These are phyloP conservation scores for Kwoniella shivajii DNA, from an alignment of 1,284 basidiomycete genomes.

Conservation along the genomic window DNA sequence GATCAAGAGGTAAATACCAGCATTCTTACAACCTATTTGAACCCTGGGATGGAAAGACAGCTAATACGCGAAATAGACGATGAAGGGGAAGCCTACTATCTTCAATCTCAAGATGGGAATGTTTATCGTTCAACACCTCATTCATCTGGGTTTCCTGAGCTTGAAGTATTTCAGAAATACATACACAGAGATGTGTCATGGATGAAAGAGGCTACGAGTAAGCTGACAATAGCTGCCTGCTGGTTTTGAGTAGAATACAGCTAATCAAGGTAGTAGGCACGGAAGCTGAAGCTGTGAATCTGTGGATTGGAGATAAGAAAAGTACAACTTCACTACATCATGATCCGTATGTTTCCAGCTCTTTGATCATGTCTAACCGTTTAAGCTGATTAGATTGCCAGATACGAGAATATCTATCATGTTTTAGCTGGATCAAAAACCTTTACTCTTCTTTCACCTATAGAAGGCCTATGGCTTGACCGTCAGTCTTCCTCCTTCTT, in stretches of 20 bases:
- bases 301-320: slow-evolving; percentile 80
- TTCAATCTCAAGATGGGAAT: slow-evolving; percentile 91
- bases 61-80: neutral
- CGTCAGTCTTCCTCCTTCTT: slow-evolving; percentile 58
- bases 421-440: slow-evolving; percentile 80
- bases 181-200: slow-evolving; percentile 69
- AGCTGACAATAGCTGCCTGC: slow-evolving; percentile 26
- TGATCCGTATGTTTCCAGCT: slow-evolving; percentile 53
- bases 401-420: slow-evolving; percentile 86
- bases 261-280: slow-evolving; percentile 25
- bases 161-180: slow-evolving; percentile 63
- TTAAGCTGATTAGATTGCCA: slow-evolving; percentile 10
- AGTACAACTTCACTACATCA: slow-evolving; percentile 83
- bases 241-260: neutral
- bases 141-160: slow-evolving; percentile 59
- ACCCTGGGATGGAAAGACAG: neutral
- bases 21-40: neutral
- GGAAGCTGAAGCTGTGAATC: slow-evolving; percentile 80
- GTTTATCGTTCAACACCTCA: slow-evolving; percentile 58
- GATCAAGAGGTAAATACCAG: slow-evolving; percentile 4
- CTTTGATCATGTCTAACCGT: neutral
- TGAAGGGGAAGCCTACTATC: slow-evolving; percentile 56
- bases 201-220: slow-evolving; percentile 77
- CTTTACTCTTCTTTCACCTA: slow-evolving; percentile 81
- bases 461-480: slow-evolving; percentile 77